A percentile compares a stretch with the other conserved stretches of the same genome.
Evolutionary conservation across 2,329 filamentous ascomycete species (phyloP).

Genomic region (Colletotrichum siamense): DNA sequence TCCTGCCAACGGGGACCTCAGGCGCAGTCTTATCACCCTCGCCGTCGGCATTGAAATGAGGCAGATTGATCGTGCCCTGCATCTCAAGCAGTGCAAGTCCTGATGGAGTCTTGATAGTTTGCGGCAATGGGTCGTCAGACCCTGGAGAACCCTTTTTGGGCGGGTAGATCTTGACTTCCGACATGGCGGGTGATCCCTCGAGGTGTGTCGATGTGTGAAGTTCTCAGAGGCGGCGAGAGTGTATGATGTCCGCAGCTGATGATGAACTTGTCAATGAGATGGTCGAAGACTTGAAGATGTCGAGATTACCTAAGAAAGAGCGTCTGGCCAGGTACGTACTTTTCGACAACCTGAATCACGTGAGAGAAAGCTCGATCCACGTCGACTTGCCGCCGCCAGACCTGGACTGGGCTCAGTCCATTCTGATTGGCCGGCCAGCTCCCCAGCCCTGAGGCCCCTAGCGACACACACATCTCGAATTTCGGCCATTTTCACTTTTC

Average conservation of each 20-base stretch:
- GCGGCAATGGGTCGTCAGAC: conserved; percentile 68
- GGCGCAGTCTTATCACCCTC: conserved; percentile 27
- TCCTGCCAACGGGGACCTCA: conserved; percentile 67
- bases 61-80: conserved; percentile 87
- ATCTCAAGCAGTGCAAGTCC: conserved; percentile 91
- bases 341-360: rapidly evolving
- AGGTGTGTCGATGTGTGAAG: not conserved
- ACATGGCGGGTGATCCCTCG: conserved; percentile 28
- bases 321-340: not conserved
- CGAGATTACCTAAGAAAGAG: not conserved
- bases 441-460: not conserved
- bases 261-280: not conserved
- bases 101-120: conserved; percentile 85
- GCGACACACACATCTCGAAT: not conserved
- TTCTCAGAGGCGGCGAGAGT: not conserved
- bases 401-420: not conserved
- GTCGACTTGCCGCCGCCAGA: not conserved
- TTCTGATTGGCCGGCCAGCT: not conserved
- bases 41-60: conserved; percentile 43
- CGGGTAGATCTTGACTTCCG: conserved; percentile 48
- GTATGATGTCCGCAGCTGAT: not conserved
- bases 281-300: not conserved
- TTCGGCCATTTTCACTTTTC: conserved; percentile 33
- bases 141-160: conserved; percentile 26
- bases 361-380: not conserved